Evolutionary conservation across 495 filamentous ascomycete genomes (phyloP), one percentile per base, ranked within the genome.

Genomic region (Filosporella fistucella): DNA sequence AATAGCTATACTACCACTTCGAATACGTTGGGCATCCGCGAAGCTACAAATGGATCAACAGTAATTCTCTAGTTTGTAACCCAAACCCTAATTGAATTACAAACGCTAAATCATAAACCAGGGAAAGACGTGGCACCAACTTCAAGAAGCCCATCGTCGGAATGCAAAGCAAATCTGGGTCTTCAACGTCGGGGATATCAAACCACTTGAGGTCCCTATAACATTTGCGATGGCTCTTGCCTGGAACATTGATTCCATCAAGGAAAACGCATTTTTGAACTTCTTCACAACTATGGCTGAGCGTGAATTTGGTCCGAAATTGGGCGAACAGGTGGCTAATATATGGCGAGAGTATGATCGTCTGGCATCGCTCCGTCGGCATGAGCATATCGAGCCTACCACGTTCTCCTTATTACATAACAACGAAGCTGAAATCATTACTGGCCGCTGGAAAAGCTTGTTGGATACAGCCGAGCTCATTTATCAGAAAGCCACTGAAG

Each of bases 111-210:
- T 12, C 7, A 37, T 11, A 4, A 3, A 2, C 25, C 18, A 50
- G 45, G 51, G 44, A 21, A 52, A 57, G 24, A 50, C 39, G 9
- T 54, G 39, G 23, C 37, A 49, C 12, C 68, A 71, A 60, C 77
- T 86, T 68, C 65, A 74, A 51, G 63, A 77, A 24, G 75, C 85
- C 0, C 74, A 84, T 45, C 58, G 74, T 16, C 69, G 82, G 13
- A 69, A 76, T n/a, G 83, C 85, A 1, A 68, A 76, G 40, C 65
- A 77, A 33, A 84, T 88, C 50, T 88, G 85, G 85, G 73, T 88
- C 23, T 80, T 87, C 60, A 89, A 88, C 52, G 75, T 89, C 14
- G 84, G 85, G 14, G 85, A 89, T 54, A 64, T 88, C 41, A 86
- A 86, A 60, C 76, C 78, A 3, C 63, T 82, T 11, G 83, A 84